Base-by-base conservation (phyloP, 768 basidiomycete genomes). In the Punctularia strigosozonata region DNA sequence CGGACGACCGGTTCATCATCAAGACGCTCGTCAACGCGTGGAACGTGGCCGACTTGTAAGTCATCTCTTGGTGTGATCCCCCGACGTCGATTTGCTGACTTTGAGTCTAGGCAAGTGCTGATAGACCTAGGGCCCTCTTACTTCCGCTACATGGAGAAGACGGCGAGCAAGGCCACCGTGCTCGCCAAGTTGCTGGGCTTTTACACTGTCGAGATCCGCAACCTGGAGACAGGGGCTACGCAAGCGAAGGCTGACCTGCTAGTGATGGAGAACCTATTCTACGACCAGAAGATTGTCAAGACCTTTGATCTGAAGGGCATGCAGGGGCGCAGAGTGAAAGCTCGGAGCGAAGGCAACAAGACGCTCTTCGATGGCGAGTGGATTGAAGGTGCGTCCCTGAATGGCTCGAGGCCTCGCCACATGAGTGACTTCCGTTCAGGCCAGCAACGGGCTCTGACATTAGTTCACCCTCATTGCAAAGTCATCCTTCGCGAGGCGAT, bases 201-300 rank as follows among this genome's bases (percentile, higher is more conserved):
- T 57, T 87, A 84, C 50, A 82, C 83, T 0, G 66, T 88, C 39
- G 80, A 82, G 51, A 72, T 85, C 35, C 64, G 75, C 48, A 85
- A 87, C 50, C 59, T 83, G 19, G 80, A 85, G 50, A 75, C 68
- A 3, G 79, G 80, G 1, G 58, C 55, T 12, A 64, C 72, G 4
- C 77, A 82, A 48, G 68, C 71, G 12, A 81, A 80, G 51, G 71
- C 76, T 1, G 84, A 90, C 52, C 62, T 90, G 10, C 62, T 88
- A 4, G 79, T 88, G 6, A 87, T 88, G 83, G 86, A 88, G 57
- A 88, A 88, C 48, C 55, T 88, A 14, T 88, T 90, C 51, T 84
- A 77, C 49, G 63, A 72, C 31, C 73, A 75, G 53, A 74, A 74
- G 36, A 67, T 85, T 37, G 57, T 60, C 37, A 77, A 76, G 61